Evolutionary conservation across 176 grass and related monocot genomes (phyloP).

Genomic region (Ensete ventricosum): DNA sequence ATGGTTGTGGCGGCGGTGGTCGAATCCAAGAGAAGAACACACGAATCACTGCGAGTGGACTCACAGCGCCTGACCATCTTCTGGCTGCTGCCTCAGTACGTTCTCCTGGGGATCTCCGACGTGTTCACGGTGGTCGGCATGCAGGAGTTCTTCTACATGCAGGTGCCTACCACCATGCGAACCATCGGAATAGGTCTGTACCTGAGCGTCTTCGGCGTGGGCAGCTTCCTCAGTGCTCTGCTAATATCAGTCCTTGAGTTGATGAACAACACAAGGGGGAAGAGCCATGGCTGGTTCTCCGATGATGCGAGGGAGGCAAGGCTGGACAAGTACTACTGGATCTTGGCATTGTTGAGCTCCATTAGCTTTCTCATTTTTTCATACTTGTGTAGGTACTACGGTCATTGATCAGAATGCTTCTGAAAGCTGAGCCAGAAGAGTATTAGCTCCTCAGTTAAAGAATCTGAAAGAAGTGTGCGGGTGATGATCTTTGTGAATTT

Average conservation of each 20-base stretch:
- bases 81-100: conserved; percentile 76
- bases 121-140: conserved; percentile 78
- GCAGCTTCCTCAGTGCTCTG: conserved; percentile 60
- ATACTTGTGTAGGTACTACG: conserved; percentile 39
- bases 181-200: conserved; percentile 79
- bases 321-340: conserved; percentile 68
- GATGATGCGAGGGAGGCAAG: conserved; percentile 48
- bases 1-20: conserved; percentile 51
- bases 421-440: not conserved
- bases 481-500: too few relatives aligned
- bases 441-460: too few relatives aligned
- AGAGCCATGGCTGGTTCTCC: conserved; percentile 53
- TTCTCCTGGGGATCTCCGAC: conserved; percentile 62
- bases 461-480: too few relatives aligned
- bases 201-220: conserved; percentile 72
- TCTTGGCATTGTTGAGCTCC: conserved; percentile 53
- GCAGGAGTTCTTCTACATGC: conserved; percentile 89
- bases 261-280: conserved; percentile 16
- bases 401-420: conserved; percentile 17
- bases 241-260: conserved; percentile 51
- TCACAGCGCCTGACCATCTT: conserved; percentile 32
- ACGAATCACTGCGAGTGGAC: not conserved
- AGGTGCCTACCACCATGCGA: conserved; percentile 58
- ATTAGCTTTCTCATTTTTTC: conserved; percentile 53
- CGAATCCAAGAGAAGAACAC: conserved; percentile 30